Conservation (phyloP, 2,329 filamentous ascomycete species). For the Atkinsonella texensis region DNA sequence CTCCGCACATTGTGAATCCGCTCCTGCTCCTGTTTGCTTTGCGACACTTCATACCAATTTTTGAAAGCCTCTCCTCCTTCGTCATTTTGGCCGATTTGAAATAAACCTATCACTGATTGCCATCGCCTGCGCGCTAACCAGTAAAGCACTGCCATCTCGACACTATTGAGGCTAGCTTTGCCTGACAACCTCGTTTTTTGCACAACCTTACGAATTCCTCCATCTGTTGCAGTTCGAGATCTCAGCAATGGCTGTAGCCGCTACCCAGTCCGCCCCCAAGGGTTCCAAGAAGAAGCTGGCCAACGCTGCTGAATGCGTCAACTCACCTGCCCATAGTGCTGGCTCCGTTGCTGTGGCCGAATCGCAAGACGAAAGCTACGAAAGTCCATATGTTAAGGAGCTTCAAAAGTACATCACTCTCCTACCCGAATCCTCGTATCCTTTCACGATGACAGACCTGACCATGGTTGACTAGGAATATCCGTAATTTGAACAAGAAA, state of each 20-base stretch:
- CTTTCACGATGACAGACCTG: neutral
- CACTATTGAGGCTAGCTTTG: neutral
- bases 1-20: conserved; percentile 1
- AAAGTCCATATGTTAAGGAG: conserved; percentile 76
- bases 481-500: conserved; percentile 91
- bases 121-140: neutral
- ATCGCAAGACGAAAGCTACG: conserved; percentile 46
- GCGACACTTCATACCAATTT: neutral
- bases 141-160: neutral
- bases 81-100: neutral
- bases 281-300: conserved; percentile 55
- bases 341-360: conserved; percentile 38
- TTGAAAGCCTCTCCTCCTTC: neutral
- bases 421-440: conserved; percentile 18
- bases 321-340: conserved; percentile 40
- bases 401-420: conserved; percentile 59
- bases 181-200: neutral
- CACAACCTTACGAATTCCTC: conserved; percentile 6
- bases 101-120: neutral
- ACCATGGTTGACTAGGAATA: conserved; percentile 45
- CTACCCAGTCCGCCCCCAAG: conserved; percentile 50
- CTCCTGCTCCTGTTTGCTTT: conserved; percentile 2
- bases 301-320: conserved; percentile 38
- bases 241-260: conserved; percentile 47
- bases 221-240: conserved; percentile 6